A percentile compares a stretch with the other conserved stretches of the same genome.
Evolutionary conservation across 148 eudicot species (phyloP).

Genomic region (Chenopodium berlandieri): DNA sequence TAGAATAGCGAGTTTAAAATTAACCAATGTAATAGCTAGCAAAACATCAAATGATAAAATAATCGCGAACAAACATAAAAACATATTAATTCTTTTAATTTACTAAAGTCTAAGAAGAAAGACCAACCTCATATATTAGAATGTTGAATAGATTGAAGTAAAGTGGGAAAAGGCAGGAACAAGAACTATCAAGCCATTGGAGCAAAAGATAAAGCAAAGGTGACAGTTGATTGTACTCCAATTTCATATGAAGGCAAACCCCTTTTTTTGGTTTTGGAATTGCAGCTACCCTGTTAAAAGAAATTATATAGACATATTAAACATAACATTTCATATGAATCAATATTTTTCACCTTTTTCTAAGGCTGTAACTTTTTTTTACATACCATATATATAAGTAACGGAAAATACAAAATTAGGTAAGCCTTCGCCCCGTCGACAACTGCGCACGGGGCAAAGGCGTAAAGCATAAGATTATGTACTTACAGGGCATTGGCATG

Average conservation of each 20-base stretch:
- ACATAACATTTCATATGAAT: too few species aligned
- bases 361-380: too few species aligned
- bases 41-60: too few species aligned
- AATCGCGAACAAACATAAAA: not conserved
- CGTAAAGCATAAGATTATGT: not conserved
- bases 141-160: conserved; percentile 62
- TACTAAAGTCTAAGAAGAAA: not conserved
- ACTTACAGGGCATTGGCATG: conserved; percentile 84
- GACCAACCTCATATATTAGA: conserved; percentile 62
- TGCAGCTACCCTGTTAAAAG: conserved; percentile 53
- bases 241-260: conserved; percentile 60
- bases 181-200: conserved; percentile 71
- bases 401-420: too few species aligned
- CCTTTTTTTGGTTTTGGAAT: conserved; percentile 68
- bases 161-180: conserved; percentile 55
- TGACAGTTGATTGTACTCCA: conserved; percentile 56
- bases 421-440: too few species aligned
- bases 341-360: not conserved
- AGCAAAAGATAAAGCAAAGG: conserved; percentile 57
- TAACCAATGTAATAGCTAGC: too few species aligned
- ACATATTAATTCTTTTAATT: not conserved
- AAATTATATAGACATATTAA: too few species aligned
- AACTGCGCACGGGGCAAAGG: too few species aligned
- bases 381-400: too few species aligned
- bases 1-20: too few species aligned